A percentile compares a stretch with the other conserved stretches of the same genome.
phyloP scores from a whole-genome alignment of 1,139 yeast genomes.

The Groenewaldozyma auringiensis region DNA sequence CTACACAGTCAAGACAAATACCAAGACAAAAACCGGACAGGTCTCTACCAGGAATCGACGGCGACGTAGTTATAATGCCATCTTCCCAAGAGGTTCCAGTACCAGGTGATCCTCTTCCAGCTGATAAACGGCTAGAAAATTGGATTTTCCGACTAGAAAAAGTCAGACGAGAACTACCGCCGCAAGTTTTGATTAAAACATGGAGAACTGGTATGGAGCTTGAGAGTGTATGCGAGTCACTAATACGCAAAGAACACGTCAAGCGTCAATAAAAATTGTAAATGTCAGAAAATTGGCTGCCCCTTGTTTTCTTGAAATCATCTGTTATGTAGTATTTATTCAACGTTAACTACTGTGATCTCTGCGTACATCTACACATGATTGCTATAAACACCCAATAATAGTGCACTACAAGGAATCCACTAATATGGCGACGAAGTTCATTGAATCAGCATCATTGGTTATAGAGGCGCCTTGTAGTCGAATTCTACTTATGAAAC shows the following conservation, averaged over 20 bases:
- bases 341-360: too few relatives aligned
- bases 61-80: constrained; percentile 16
- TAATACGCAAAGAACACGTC: background rate
- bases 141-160: constrained; percentile 38
- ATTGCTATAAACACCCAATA: too few relatives aligned
- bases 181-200: constrained; percentile 25
- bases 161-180: constrained; percentile 31
- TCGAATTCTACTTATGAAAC: constrained; percentile 24
- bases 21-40: background rate
- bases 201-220: constrained; percentile 34
- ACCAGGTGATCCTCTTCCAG: constrained; percentile 16
- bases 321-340: too few relatives aligned
- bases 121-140: constrained; percentile 36
- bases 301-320: too few relatives aligned
- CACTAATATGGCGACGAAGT: too few relatives aligned
- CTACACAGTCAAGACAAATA: background rate
- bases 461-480: constrained; percentile 23
- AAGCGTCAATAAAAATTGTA: too few relatives aligned
- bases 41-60: constrained; percentile 4
- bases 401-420: too few relatives aligned
- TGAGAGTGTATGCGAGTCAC: constrained; percentile 7
- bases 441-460: constrained; percentile 24
- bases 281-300: too few relatives aligned
- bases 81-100: constrained; percentile 27
- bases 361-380: too few relatives aligned